Evolutionary conservation across 352 stramenopile species (phyloP).

Genomic region (Phytophthora europaea): DNA sequence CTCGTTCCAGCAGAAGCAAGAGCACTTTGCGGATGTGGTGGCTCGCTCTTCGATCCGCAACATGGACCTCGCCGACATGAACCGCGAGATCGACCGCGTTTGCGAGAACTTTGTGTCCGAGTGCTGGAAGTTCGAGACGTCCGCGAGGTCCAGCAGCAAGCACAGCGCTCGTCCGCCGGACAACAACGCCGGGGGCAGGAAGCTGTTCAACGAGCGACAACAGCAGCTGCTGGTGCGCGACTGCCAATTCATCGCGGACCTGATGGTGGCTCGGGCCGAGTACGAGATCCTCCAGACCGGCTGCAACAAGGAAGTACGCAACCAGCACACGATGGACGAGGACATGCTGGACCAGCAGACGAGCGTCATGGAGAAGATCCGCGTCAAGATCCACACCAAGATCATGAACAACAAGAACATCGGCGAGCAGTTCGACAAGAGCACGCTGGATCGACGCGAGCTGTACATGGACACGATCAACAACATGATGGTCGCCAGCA

Average conservation of each 20-base stretch:
- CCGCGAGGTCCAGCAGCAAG: slow-evolving; percentile 68
- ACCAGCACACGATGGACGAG: slow-evolving; percentile 57
- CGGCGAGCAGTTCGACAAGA: slow-evolving; percentile 89
- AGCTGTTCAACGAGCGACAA: slow-evolving; percentile 86
- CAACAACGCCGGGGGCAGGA: slow-evolving; percentile 58
- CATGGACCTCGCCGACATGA: slow-evolving; percentile 84
- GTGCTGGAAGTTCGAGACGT: slow-evolving; percentile 92
- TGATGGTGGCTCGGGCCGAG: slow-evolving; percentile 80
- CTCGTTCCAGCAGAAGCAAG: slow-evolving; percentile 86
- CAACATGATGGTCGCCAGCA: slow-evolving; percentile 80
- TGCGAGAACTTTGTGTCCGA: slow-evolving; percentile 85
- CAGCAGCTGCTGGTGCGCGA: slow-evolving; percentile 83
- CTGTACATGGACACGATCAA: slow-evolving; percentile 84
- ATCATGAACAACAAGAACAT: slow-evolving; percentile 94
- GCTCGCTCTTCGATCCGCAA: slow-evolving; percentile 84
- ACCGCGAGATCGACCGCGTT: slow-evolving; percentile 81
- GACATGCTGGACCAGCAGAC: slow-evolving; percentile 76
- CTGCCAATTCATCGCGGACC: slow-evolving; percentile 84
- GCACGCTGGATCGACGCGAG: slow-evolving; percentile 76
- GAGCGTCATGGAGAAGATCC: slow-evolving; percentile 77
- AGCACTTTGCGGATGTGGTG: slow-evolving; percentile 82
- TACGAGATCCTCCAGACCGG: slow-evolving; percentile 78
- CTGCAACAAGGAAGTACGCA: slow-evolving; percentile 72
- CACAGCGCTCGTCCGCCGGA: slow-evolving; percentile 42
- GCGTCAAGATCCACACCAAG: slow-evolving; percentile 83